These are phyloP conservation scores for Boletus vermiculosoides DNA, from an alignment of 768 basidiomycete genomes.

Conservation along the genomic window DNA sequence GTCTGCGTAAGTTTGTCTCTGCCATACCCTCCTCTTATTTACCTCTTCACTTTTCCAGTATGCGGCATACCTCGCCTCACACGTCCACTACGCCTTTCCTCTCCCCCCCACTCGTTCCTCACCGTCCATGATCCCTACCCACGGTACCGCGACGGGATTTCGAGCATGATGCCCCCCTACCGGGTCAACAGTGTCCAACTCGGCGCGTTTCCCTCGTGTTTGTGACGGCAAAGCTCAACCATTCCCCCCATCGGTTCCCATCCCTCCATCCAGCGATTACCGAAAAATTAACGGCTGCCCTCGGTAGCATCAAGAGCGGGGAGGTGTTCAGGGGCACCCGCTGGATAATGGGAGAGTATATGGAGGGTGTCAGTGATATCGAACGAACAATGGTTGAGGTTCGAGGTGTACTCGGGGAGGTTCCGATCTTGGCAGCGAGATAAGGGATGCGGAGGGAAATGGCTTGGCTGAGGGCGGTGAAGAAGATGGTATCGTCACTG, in stretches of 20 bases:
- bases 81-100: slow-evolving; percentile 58
- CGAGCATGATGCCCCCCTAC: slow-evolving; percentile 31
- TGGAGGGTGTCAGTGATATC: slow-evolving; percentile 65
- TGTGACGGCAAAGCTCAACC: slow-evolving; percentile 19
- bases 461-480: slow-evolving; percentile 47
- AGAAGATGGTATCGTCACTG: slow-evolving; percentile 37
- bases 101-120: slow-evolving; percentile 31
- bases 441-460: slow-evolving; percentile 64
- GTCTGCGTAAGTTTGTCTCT: background rate
- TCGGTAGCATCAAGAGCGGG: slow-evolving; percentile 88
- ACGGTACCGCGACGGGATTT: slow-evolving; percentile 39
- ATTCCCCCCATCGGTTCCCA: slow-evolving; percentile 74
- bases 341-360: slow-evolving; percentile 99
- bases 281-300: slow-evolving; percentile 77
- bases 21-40: background rate
- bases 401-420: slow-evolving; percentile 86
- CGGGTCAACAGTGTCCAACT: slow-evolving; percentile 28
- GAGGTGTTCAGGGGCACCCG: slow-evolving; percentile 97
- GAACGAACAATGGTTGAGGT: slow-evolving; percentile 72
- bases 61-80: slow-evolving; percentile 56
- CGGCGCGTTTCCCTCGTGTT: background rate
- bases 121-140: slow-evolving; percentile 49
- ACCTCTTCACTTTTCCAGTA: slow-evolving; percentile 40
- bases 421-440: slow-evolving; percentile 96
- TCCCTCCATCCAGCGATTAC: slow-evolving; percentile 76